Conservation (phyloP, 352 stramenopile genomes). For the Phytophthora ramorum region DNA sequence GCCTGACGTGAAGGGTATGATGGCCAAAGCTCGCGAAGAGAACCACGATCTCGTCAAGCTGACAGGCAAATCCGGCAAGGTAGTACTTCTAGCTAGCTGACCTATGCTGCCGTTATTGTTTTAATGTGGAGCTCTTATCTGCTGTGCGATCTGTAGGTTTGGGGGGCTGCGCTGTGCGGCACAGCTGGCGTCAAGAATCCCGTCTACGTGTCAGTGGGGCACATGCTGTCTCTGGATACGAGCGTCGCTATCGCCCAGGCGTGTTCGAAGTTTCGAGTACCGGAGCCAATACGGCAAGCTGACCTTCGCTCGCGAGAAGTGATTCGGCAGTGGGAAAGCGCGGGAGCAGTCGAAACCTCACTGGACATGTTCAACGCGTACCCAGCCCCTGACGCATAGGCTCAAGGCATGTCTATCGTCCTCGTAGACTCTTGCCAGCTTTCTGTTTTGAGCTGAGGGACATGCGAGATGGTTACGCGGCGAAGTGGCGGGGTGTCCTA, state of each 20-base stretch:
- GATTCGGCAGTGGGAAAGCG: slow-evolving; percentile 71
- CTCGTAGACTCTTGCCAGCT: slow-evolving; percentile 1
- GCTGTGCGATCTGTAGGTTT: slow-evolving; percentile 47
- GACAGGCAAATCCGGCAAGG: slow-evolving; percentile 63
- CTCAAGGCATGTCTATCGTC: slow-evolving; percentile 16
- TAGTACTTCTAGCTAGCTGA: slow-evolving; percentile 18
- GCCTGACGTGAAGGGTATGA: slow-evolving; percentile 56
- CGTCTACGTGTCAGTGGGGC: slow-evolving; percentile 86
- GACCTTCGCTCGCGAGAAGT: slow-evolving; percentile 83
- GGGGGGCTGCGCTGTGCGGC: slow-evolving; percentile 77
- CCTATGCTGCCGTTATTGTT: not conserved
- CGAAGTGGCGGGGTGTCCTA: too few relatives aligned
- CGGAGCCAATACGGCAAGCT: slow-evolving; percentile 87
- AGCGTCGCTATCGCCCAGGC: slow-evolving; percentile 61
- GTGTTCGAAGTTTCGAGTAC: slow-evolving; percentile 76
- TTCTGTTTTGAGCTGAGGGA: slow-evolving; percentile 17
- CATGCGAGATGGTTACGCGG: too few relatives aligned
- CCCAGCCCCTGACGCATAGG: not conserved
- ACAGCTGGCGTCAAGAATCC: slow-evolving; percentile 74
- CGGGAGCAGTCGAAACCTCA: slow-evolving; percentile 52
- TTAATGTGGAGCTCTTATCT: slow-evolving; percentile 8
- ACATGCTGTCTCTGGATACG: slow-evolving; percentile 70
- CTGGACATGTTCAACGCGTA: slow-evolving; percentile 52
- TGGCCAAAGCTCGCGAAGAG: slow-evolving; percentile 49
- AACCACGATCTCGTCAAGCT: slow-evolving; percentile 52